Conservation (phyloP, 352 stramenopile genomes). For the Pythium grandisporangium region DNA sequence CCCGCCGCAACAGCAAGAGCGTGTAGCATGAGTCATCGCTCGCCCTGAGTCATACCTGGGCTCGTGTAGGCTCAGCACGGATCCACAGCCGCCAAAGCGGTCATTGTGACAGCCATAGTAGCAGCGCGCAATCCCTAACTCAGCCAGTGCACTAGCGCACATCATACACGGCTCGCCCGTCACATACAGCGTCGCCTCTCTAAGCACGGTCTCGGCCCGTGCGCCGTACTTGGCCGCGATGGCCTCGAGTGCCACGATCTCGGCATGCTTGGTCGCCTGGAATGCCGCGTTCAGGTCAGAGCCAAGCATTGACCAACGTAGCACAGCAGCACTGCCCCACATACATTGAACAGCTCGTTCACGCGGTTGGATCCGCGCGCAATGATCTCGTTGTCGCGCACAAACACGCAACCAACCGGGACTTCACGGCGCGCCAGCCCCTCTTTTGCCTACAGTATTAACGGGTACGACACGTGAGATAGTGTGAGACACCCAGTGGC, state of each 20-base stretch:
- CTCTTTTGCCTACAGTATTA: conserved; percentile 70
- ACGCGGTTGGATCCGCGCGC: conserved; percentile 76
- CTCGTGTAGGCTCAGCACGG: conserved; percentile 81
- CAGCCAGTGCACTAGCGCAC: conserved; percentile 82
- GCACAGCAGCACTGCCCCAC: no score
- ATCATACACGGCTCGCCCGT: conserved; percentile 94
- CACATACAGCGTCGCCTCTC: conserved; percentile 71
- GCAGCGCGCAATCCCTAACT: conserved; percentile 64
- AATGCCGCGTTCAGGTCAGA: no score
- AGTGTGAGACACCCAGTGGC: no score
- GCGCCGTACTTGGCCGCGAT: conserved; percentile 44
- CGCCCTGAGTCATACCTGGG: no score
- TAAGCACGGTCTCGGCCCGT: conserved; percentile 30
- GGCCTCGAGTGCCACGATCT: conserved; percentile 87
- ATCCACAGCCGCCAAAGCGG: conserved; percentile 89
- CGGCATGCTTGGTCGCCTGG: conserved; percentile 87
- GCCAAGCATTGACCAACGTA: no score
- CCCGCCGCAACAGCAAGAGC: no score
- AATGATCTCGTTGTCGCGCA: conserved; percentile 74
- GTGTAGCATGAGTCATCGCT: no score
- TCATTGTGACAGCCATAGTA: conserved; percentile 91
- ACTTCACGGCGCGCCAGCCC: conserved; percentile 80
- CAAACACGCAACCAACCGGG: conserved; percentile 88
- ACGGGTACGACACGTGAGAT: no score
- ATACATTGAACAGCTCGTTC: conserved; percentile 83